Evolutionary conservation across 2,329 filamentous ascomycete species (phyloP), one percentile per base, ranked within the genome.

Genomic region (Huntiella omanensis): DNA sequence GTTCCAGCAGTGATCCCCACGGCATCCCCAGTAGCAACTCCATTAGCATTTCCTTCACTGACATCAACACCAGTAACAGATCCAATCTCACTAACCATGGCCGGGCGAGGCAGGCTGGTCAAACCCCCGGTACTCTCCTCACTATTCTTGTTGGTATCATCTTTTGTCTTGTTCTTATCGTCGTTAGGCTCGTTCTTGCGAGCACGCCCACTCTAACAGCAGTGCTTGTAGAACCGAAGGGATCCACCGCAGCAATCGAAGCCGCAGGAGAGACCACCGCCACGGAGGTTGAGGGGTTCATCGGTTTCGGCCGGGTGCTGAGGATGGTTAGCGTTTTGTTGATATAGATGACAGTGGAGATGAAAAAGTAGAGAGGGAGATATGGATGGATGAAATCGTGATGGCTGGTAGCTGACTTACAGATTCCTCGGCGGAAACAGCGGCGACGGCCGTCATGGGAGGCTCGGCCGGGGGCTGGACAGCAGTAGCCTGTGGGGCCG

Each of bases 201-300:
- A 28, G 22, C 22, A 28, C 22, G 22, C 22, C 22, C 22, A 28
- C 11, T 32, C 16, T 51, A 58, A 50, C 57, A 59, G 51, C 55
- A 59, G 43, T 50, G 46, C 52, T 56, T 58, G 52, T 59, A 43
- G 50, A 58, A 58, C 36, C 53, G 54, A 43, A 57, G 57, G 17
- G 53, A 51, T 11, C 57, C 57, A 19, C 51, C 38, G 40, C 57
- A 59, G 52, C 56, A 59, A 34, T 56, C 54, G 37, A 50, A 58
- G 17, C 56, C 57, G 6, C 54, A 47, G 32, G 48, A 52, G 8
- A 58, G 28, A 22, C 56, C 55, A 4, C 57, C 56, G 15, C 57
- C 57, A 8, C 57, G 56, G 3, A 59, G 46, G 19, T 44, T 45
- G 39, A 49, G 42, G n/a, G 48, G 39, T 6, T 41, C 41, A 1